phyloP scores from a whole-genome alignment of 495 filamentous ascomycete genomes.

The Aspergillus leporis region DNA sequence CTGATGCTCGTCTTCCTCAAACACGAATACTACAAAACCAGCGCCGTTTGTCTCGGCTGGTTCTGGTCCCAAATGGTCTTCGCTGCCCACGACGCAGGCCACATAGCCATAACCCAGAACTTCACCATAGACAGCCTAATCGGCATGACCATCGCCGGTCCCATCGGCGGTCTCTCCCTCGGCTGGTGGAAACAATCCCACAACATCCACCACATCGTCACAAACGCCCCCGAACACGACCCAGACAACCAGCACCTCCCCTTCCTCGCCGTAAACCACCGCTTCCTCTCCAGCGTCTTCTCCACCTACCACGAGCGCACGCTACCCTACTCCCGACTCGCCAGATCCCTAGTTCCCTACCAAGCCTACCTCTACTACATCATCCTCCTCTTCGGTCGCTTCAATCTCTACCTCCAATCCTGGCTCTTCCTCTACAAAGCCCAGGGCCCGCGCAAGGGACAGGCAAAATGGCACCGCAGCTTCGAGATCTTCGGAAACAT shows the following conservation, averaged over 20 bases:
- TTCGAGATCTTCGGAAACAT: conserved; percentile 78
- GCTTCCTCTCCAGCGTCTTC: conserved; percentile 71
- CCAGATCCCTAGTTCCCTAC: conserved; percentile 67
- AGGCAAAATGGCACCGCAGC: conserved; percentile 87
- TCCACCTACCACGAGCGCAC: conserved; percentile 88
- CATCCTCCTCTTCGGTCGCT: conserved; percentile 77
- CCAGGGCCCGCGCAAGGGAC: conserved; percentile 76
- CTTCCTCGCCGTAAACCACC: conserved; percentile 89
- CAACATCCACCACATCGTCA: conserved; percentile 98
- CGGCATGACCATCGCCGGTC: conserved; percentile 89
- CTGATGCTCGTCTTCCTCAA: conserved; percentile 64
- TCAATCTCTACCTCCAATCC: conserved; percentile 85
- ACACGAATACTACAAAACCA: conserved; percentile 70
- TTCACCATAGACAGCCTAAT: conserved; percentile 81
- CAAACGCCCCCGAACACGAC: conserved; percentile 96
- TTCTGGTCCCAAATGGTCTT: conserved; percentile 98
- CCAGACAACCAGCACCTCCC: conserved; percentile 97
- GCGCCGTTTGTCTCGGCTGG: conserved; percentile 74
- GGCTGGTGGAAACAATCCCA: conserved; percentile 98
- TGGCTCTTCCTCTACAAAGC: conserved; percentile 78
- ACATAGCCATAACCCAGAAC: conserved; percentile 94
- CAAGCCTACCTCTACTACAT: conserved; percentile 87
- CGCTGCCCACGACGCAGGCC: conserved; percentile 91
- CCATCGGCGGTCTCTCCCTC: conserved; percentile 80
- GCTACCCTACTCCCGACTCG: conserved; percentile 79